Base-by-base conservation (phyloP, 768 basidiomycete genomes). In the Scleroderma bovista region DNA sequence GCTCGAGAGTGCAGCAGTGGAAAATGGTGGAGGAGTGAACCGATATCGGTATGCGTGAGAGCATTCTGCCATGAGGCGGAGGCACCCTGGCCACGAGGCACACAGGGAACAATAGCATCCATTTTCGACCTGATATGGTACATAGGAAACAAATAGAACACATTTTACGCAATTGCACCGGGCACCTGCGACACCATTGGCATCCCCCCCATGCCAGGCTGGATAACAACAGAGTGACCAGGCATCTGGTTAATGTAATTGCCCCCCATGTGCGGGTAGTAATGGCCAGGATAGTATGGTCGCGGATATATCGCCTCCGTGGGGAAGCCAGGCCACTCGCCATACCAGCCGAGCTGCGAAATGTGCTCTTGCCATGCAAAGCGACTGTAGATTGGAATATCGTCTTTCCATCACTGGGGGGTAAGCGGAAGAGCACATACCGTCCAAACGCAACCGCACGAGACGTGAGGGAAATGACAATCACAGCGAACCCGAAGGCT, bases 341-440 rank as follows among this genome's bases (percentile, higher is more conserved):
- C 80, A 58, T 84, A 89, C 88, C 88, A 89, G 2, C 83, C 83
- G 10, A 90, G 74, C 56, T 88, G 84, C 72, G 65, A 57, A 52
- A 73, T 68, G 50, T 67, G 59, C 51, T 62, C 57, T 22, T 52
- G 50, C 70, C 69, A 72, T 12, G 66, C 69, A 31, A 62, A 67
- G 39, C 50, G 33, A 10, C 63, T 65, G 32, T 24, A 32, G 29
- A 37, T 36, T 33, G 37, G 5, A 24, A 55, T 20, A 57, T 48
- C 31, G 34, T 19, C 3, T 41, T 23, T 9, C 33, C 34, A 47
- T 22, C 34, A 32, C 10, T n/a, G 16, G 39, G 36, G 10, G 13
- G 22, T 7, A 29, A 23, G 23, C 16, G 23, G 44, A 10, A 8
- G 22, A 39, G 20, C 12, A 51, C 46, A n/a, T 51, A 69, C 63